Conservation (phyloP, 306 rosid genomes). For the Carpinus fangiana region DNA sequence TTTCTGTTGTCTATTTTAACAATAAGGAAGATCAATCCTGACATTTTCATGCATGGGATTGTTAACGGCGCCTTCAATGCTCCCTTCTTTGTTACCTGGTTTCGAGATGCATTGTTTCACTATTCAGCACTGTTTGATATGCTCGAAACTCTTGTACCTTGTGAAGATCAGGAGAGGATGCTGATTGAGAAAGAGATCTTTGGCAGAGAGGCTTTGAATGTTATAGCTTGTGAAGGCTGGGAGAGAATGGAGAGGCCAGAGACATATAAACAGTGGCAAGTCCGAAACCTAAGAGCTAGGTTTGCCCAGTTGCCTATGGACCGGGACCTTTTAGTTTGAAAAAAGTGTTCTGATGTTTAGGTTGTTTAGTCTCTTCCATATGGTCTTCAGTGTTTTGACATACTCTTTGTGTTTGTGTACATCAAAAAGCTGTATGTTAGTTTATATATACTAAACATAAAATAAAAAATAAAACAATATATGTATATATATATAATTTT, state of each 20-base stretch:
- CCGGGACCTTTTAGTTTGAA: background rate
- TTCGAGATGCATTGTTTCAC: conserved; percentile 89
- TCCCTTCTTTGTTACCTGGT: conserved; percentile 91
- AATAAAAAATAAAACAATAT: too few relatives aligned
- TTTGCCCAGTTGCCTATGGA: conserved; percentile 54
- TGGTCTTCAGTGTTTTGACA: background rate
- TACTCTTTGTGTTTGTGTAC: too few relatives aligned
- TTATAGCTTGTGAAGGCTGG: conserved; percentile 92
- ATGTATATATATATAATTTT: too few relatives aligned
- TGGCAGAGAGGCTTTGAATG: conserved; percentile 91
- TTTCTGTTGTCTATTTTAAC: too few relatives aligned
- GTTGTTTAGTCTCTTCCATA: background rate
- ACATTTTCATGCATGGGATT: conserved; percentile 73
- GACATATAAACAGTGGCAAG: conserved; percentile 94
- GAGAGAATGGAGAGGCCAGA: conserved; percentile 98
- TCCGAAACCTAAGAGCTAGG: conserved; percentile 79
- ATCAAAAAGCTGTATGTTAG: too few relatives aligned
- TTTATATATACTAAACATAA: too few relatives aligned
- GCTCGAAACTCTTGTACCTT: conserved; percentile 90
- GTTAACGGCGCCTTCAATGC: conserved; percentile 87
- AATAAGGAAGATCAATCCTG: conserved; percentile 70
- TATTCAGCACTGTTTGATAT: conserved; percentile 87
- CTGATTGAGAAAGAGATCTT: conserved; percentile 80
- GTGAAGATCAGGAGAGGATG: conserved; percentile 84
- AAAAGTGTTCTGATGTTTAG: background rate